Evolutionary conservation across 2,329 filamentous ascomycete species (phyloP).

Genomic region (Sclerotinia subarctica): DNA sequence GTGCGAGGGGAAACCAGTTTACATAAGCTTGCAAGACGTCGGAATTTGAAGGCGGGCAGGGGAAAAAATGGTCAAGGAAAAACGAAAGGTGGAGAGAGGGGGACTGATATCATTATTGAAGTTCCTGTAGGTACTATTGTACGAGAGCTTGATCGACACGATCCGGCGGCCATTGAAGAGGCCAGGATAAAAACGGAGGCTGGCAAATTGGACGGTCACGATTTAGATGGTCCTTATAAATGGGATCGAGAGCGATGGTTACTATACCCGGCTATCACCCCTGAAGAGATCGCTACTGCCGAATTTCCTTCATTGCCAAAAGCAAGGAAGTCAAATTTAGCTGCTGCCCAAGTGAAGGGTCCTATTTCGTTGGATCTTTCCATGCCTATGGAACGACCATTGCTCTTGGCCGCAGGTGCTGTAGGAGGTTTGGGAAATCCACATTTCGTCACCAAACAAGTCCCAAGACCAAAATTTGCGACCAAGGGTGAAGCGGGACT

Average conservation of each 20-base stretch:
- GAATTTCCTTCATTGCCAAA: slow-evolving; percentile 56
- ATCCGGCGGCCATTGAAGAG: slow-evolving; percentile 71
- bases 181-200: slow-evolving; percentile 41
- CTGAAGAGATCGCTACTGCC: slow-evolving; percentile 62
- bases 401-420: slow-evolving; percentile 82
- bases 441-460: slow-evolving; percentile 78
- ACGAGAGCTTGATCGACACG: slow-evolving; percentile 72
- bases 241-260: slow-evolving; percentile 71
- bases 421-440: slow-evolving; percentile 91
- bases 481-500: slow-evolving; percentile 81
- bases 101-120: slow-evolving; percentile 81
- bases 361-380: slow-evolving; percentile 73
- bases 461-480: slow-evolving; percentile 77
- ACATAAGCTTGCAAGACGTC: slow-evolving; percentile 80
- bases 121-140: slow-evolving; percentile 93
- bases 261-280: slow-evolving; percentile 75
- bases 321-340: slow-evolving; percentile 54
- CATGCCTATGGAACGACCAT: slow-evolving; percentile 74
- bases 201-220: slow-evolving; percentile 39
- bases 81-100: slow-evolving; percentile 69
- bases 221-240: slow-evolving; percentile 39
- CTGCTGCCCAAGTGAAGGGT: slow-evolving; percentile 59
- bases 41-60: slow-evolving; percentile 69
- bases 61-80: slow-evolving; percentile 79
- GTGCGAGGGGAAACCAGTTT: slow-evolving; percentile 87